phyloP scores from a whole-genome alignment of 768 basidiomycete species.

The Grammothele lineata region DNA sequence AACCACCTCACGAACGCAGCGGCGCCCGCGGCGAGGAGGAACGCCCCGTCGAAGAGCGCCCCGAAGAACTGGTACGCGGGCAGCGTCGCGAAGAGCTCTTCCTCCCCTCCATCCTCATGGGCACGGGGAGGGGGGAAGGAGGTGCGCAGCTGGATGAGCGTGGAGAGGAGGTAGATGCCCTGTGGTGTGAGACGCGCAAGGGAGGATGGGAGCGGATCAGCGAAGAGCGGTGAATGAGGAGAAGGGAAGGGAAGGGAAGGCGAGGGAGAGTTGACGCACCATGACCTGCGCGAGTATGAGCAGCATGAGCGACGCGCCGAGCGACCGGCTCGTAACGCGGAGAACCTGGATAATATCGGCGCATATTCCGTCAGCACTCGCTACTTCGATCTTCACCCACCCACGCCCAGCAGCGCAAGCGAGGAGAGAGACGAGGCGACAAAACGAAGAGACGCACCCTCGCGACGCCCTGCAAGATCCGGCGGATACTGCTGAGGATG shows the following conservation, averaged over 20 bases:
- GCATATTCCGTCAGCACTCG: background rate
- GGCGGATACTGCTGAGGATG: conserved; percentile 66
- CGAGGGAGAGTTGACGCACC: conserved; percentile 53
- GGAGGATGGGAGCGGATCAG: background rate
- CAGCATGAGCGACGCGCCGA: conserved; percentile 73
- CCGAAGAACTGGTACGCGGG: conserved; percentile 74
- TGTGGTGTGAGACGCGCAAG: no score
- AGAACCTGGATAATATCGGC: conserved; percentile 46
- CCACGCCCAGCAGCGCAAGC: no score
- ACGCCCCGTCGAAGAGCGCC: conserved; percentile 68
- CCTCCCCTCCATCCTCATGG: conserved; percentile 7
- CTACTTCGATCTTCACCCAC: no score
- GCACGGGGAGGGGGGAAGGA: conserved; percentile 65
- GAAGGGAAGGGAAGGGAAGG: no score
- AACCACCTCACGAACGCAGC: conserved; percentile 53
- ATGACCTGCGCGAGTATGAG: conserved; percentile 78
- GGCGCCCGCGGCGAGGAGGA: conserved; percentile 53
- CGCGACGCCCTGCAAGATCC: conserved; percentile 66
- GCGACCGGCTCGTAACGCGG: conserved; percentile 60
- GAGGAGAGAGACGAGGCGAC: background rate
- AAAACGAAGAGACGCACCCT: conserved; percentile 43
- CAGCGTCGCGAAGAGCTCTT: conserved; percentile 63
- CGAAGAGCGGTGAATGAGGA: background rate
- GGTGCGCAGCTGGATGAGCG: conserved; percentile 75
- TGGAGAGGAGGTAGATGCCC: conserved; percentile 83